Percentiles rank a stretch among this genome's conserved stretches.
These are phyloP conservation scores for Tremella mesenterica DNA, from an alignment of 768 basidiomycete genomes.

Conservation along the genomic window DNA sequence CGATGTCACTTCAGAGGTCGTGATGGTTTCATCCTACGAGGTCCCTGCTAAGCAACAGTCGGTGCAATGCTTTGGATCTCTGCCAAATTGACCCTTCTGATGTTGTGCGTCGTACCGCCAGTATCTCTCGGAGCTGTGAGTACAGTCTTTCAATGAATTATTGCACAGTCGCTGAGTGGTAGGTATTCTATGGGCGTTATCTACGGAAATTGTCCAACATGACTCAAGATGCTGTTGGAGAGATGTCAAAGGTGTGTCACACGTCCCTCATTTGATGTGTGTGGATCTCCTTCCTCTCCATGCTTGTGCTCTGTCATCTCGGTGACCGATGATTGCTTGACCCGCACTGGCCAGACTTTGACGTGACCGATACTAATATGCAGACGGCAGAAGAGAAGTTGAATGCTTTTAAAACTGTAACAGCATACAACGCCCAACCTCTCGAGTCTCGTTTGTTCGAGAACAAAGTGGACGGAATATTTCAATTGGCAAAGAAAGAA, in stretches of 20 bases:
- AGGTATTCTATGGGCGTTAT: conserved; percentile 95
- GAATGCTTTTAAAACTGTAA: conserved; percentile 76
- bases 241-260: conserved; percentile 67
- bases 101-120: conserved; percentile 83
- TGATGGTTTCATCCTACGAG: too few species aligned
- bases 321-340: not conserved
- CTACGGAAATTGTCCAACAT: conserved; percentile 79
- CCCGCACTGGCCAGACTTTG: not conserved
- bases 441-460: conserved; percentile 72
- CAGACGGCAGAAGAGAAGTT: conserved; percentile 84
- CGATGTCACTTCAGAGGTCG: too few species aligned
- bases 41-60: too few species aligned
- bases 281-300: not conserved
- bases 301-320: too few species aligned
- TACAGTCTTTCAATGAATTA: not conserved
- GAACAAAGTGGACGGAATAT: conserved; percentile 54
- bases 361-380: conserved; percentile 4
- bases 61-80: conserved; percentile 91
- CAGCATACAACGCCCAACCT: conserved; percentile 46
- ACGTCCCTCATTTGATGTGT: not conserved
- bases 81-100: conserved; percentile 67
- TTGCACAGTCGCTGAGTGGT: conserved; percentile 1
- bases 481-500: conserved; percentile 71
- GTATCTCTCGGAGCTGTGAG: conserved; percentile 46
- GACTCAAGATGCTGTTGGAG: conserved; percentile 90